Percentiles rank a stretch among this genome's conserved stretches.
These are phyloP conservation scores for Euphorbia schlechtendalii DNA, from an alignment of 441 rosid species.

Conservation along the genomic window DNA sequence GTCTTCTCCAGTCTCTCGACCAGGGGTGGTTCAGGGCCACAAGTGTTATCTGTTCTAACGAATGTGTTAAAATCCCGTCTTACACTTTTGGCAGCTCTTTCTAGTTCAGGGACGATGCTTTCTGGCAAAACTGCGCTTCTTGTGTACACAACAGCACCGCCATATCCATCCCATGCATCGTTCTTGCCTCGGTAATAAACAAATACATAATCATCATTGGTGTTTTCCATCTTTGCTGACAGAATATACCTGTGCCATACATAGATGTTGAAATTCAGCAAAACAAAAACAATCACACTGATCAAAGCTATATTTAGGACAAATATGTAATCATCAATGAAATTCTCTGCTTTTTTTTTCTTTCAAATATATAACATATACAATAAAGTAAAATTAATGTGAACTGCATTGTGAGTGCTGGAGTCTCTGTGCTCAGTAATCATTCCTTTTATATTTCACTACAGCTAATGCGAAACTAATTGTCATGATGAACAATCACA, in stretches of 20 bases:
- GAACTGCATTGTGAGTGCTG: not conserved
- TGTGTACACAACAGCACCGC: constrained; percentile 87
- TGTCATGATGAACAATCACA: not conserved
- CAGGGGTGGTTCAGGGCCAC: constrained; percentile 90
- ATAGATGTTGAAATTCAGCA: not conserved
- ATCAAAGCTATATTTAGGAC: not conserved
- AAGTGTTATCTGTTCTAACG: constrained; percentile 60
- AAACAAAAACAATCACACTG: not conserved
- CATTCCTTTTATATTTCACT: not conserved
- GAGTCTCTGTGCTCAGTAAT: not conserved
- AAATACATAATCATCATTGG: constrained; percentile 65
- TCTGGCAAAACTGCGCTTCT: constrained; percentile 65
- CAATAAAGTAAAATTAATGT: not conserved
- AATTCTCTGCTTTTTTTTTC: not conserved
- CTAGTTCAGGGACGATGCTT: constrained; percentile 74
- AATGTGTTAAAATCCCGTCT: constrained; percentile 77
- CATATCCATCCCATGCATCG: constrained; percentile 99
- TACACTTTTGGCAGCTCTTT: constrained; percentile 66
- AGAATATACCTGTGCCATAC: constrained; percentile 60
- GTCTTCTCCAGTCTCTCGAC: constrained; percentile 84
- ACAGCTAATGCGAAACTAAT: not conserved
- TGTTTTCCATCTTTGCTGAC: constrained; percentile 69
- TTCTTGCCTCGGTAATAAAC: constrained; percentile 84
- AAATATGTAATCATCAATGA: not conserved
- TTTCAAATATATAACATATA: not conserved